Base-by-base conservation (phyloP, 441 rosid species). In the Eutrema salsugineum region DNA sequence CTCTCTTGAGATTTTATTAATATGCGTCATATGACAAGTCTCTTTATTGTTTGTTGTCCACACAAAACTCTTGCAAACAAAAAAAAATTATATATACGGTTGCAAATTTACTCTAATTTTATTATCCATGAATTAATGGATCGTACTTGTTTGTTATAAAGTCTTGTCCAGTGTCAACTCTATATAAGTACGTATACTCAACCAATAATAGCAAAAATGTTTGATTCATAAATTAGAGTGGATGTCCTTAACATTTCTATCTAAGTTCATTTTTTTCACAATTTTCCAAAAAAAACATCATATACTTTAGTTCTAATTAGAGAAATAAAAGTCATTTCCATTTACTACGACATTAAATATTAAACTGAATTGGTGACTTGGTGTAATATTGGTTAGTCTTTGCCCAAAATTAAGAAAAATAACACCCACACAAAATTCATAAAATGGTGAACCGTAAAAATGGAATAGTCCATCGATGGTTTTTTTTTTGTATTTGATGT, bases 1-100 rank as follows among this genome's bases (percentile, higher is more conserved):
- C 27, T 38, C 16, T 66, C 42, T 3, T 36, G 56, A 33, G 42
- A 6, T 12, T 59, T 59, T 54, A 53, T 60, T 60, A 55, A 67
- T 60, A 55, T 62, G 68, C 32, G 54, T 42, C 44, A 30, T 50
- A 65, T 50, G 78, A 47, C 66, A 38, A 59, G 71, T 73, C 72
- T 16, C 39, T 74, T 38, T 60, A 59, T 42, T 19, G 73, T 51
- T 66, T 59, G 49, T 11, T 35, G 72, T 44, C 73, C 78, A 67
- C 68, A 66, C 36, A 51, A 73, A 72, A 57, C 15, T 50, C 30
- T 65, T 65, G 50, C 35, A 44, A 24, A 56, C 8, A 30, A 55
- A 8, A 4, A n/a, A 27, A 55, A 15, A 30, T 5, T 12, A 46
- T 11, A 12, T 6, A 12, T 27, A 39, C 9, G 17, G 15, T 14